phyloP scores from a whole-genome alignment of 371 early-diverging fungal genomes.

The Lichtheimia corymbifera region DNA sequence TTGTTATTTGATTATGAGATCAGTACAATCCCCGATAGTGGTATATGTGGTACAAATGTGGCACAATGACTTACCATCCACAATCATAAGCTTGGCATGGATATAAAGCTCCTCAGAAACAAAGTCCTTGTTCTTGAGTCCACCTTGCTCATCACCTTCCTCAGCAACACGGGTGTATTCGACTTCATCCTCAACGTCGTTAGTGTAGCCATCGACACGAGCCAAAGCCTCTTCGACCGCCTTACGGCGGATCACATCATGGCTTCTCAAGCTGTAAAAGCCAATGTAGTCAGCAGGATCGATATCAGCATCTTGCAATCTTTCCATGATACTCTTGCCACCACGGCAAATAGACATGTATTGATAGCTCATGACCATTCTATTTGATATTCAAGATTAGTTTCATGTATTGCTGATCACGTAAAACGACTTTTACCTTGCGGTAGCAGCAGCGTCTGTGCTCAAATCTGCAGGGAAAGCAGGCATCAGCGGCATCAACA shows the following conservation, averaged over 20 bases:
- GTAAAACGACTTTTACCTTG: constrained; percentile 19
- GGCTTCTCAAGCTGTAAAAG: constrained; percentile 71
- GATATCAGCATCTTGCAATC: constrained; percentile 55
- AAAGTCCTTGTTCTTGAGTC: constrained; percentile 44
- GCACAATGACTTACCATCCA: constrained; percentile 62
- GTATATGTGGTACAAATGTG: too few species aligned
- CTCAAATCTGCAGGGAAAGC: constrained; percentile 86
- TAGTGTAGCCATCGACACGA: constrained; percentile 25
- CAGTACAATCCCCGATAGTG: too few species aligned
- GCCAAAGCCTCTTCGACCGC: constrained; percentile 41
- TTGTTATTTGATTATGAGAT: background rate
- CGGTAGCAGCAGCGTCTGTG: constrained; percentile 74
- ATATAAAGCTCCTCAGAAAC: constrained; percentile 89
- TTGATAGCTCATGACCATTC: constrained; percentile 76
- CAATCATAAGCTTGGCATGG: constrained; percentile 91
- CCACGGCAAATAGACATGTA: constrained; percentile 75
- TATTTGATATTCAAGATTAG: constrained; percentile 2
- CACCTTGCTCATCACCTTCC: constrained; percentile 14
- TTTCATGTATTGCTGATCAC: background rate
- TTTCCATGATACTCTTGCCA: constrained; percentile 57
- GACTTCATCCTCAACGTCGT: constrained; percentile 12
- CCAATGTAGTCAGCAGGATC: constrained; percentile 64
- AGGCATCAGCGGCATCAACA: constrained; percentile 90
- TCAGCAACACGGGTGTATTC: constrained; percentile 24
- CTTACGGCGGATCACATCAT: constrained; percentile 54